Percentiles rank a stretch among this genome's conserved stretches.
phyloP scores from a whole-genome alignment of 2,329 filamentous ascomycete species.

The Chrysoporthe austroafricana region DNA sequence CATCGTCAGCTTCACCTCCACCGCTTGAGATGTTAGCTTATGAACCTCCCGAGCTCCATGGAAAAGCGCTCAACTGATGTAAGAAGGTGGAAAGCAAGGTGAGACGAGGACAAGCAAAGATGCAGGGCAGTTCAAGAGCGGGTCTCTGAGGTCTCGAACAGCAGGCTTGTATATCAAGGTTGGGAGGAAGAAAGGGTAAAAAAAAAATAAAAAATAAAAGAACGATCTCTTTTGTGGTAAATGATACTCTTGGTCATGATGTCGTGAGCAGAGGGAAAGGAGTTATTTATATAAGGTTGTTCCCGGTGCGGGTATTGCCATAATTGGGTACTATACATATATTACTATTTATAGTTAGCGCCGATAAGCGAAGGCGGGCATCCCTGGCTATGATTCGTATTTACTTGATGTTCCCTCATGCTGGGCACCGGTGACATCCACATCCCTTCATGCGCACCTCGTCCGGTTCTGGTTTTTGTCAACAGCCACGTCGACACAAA shows the following conservation, averaged over 20 bases:
- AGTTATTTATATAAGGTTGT: conserved; percentile 4
- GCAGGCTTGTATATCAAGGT: neutral
- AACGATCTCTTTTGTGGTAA: neutral
- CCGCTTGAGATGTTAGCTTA: neutral
- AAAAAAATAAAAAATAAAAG: neutral
- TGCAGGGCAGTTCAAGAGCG: too few relatives aligned
- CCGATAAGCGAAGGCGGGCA: conserved; percentile 7
- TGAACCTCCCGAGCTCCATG: neutral
- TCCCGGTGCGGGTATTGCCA: neutral
- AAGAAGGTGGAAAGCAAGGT: neutral
- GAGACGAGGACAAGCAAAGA: neutral
- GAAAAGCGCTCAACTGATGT: neutral
- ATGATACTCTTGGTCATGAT: neutral
- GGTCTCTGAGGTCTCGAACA: too few relatives aligned
- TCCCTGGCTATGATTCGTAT: conserved; percentile 6
- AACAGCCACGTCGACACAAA: neutral
- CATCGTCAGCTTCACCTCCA: neutral
- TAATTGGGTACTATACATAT: conserved; percentile 3
- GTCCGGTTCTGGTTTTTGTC: conserved; percentile 1
- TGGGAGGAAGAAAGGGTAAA: neutral
- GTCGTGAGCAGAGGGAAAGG: neutral
- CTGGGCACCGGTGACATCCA: conserved; percentile 11
- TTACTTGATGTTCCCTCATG: conserved; percentile 1
- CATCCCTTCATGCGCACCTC: conserved; percentile 23
- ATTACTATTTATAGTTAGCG: conserved; percentile 19